phyloP scores from a whole-genome alignment of 345 rosid genomes.

The Eucalyptus tenuipes region DNA sequence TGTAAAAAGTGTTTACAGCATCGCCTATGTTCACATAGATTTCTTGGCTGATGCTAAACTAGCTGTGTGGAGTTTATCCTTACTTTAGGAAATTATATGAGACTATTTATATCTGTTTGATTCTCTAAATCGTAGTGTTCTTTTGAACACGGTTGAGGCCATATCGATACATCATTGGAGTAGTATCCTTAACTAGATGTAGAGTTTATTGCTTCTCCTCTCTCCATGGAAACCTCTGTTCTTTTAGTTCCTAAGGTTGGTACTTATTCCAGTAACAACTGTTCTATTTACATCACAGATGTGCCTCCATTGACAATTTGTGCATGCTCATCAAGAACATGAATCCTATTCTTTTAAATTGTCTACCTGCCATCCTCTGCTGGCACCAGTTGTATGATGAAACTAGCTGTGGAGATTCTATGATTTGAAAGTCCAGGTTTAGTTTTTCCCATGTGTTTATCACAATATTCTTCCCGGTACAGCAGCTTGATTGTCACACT shows the following conservation, averaged over 20 bases:
- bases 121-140: background rate
- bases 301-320: background rate
- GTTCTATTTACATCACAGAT: background rate
- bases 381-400: background rate
- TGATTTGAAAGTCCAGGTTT: background rate
- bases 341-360: background rate
- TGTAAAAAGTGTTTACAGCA: background rate
- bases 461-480: background rate
- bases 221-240: background rate
- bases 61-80: background rate
- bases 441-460: background rate
- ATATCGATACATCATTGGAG: background rate
- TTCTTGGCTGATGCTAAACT: background rate
- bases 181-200: background rate
- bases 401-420: background rate
- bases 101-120: background rate
- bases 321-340: background rate
- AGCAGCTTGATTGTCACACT: background rate
- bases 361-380: background rate
- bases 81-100: background rate
- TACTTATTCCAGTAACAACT: background rate
- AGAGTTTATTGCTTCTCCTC: background rate
- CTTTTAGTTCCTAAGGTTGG: background rate
- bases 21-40: background rate
- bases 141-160: background rate